phyloP scores from a whole-genome alignment of 257 asterid species.

The Eucommia ulmoides region DNA sequence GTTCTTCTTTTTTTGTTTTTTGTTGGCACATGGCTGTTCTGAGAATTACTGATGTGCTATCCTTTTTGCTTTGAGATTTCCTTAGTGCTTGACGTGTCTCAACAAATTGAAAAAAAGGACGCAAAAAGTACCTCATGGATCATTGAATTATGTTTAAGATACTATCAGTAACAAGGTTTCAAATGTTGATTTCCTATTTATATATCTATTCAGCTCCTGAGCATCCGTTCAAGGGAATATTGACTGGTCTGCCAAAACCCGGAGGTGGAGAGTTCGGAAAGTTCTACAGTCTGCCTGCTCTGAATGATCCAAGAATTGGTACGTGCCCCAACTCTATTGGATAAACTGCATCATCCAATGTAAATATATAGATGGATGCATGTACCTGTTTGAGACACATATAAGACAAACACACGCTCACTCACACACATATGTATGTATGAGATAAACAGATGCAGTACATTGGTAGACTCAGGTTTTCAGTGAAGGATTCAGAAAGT shows the following conservation, averaged over 20 bases:
- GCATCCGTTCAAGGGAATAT: conserved; percentile 56
- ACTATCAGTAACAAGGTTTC: conserved; percentile 3
- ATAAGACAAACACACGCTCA: background rate
- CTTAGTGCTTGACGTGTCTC: too few relatives aligned
- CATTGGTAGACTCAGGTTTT: too few relatives aligned
- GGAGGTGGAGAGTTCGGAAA: conserved; percentile 93
- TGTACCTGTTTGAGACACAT: background rate
- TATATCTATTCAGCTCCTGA: conserved; percentile 46
- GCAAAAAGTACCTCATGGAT: too few relatives aligned
- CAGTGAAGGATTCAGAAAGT: too few relatives aligned
- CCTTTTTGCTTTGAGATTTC: background rate
- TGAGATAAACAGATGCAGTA: background rate
- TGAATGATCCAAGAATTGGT: conserved; percentile 86
- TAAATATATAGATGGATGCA: background rate
- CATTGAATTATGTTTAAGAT: background rate
- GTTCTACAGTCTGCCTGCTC: conserved; percentile 76
- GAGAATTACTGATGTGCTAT: background rate
- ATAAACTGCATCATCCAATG: background rate
- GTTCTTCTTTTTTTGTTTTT: background rate
- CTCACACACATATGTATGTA: background rate
- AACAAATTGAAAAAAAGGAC: background rate
- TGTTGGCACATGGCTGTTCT: background rate
- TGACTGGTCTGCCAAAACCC: conserved; percentile 65
- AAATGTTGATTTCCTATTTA: background rate
- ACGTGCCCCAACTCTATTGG: conserved; percentile 8